Evolutionary conservation across 352 stramenopile species (phyloP).

Genomic region (Globisporangium splendens): DNA sequence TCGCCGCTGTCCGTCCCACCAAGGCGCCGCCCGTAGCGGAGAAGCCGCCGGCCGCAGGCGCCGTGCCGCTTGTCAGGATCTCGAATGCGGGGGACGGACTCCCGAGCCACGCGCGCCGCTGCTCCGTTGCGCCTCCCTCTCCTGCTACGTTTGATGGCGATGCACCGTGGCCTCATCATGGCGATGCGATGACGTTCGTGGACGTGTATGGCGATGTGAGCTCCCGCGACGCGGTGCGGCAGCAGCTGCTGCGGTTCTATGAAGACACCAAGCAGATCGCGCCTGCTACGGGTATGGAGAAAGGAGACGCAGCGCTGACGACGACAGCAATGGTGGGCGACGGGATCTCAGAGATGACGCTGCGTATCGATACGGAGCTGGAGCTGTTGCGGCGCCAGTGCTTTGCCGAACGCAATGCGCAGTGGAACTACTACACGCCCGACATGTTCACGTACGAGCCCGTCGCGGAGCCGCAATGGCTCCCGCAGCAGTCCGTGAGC

Average conservation of each 20-base stretch:
- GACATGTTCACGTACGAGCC: slow-evolving; percentile 43
- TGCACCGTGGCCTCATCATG: background rate
- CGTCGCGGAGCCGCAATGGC: slow-evolving; percentile 24
- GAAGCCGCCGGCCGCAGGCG: background rate
- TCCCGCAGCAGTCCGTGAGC: slow-evolving; percentile 27
- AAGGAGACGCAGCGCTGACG: background rate
- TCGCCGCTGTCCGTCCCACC: background rate
- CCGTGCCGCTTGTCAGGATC: background rate
- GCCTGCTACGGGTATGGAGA: background rate
- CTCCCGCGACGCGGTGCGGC: slow-evolving; percentile 32
- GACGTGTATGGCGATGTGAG: slow-evolving; percentile 25
- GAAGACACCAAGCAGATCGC: slow-evolving; percentile 27
- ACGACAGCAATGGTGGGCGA: slow-evolving; percentile 12
- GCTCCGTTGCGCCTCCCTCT: slow-evolving; percentile 5
- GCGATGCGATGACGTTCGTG: slow-evolving; percentile 6
- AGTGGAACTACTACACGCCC: slow-evolving; percentile 50
- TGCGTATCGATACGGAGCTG: slow-evolving; percentile 74
- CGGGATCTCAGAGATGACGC: slow-evolving; percentile 47
- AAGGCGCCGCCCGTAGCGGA: background rate
- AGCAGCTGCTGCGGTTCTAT: slow-evolving; percentile 41
- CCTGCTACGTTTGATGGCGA: background rate
- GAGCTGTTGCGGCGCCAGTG: slow-evolving; percentile 67
- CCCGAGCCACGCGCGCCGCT: slow-evolving; percentile 19
- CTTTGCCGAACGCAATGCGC: slow-evolving; percentile 73
- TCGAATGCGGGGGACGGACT: slow-evolving; percentile 21